phyloP scores from a whole-genome alignment of 768 basidiomycete genomes.

The Cyclocybe cylindracea region DNA sequence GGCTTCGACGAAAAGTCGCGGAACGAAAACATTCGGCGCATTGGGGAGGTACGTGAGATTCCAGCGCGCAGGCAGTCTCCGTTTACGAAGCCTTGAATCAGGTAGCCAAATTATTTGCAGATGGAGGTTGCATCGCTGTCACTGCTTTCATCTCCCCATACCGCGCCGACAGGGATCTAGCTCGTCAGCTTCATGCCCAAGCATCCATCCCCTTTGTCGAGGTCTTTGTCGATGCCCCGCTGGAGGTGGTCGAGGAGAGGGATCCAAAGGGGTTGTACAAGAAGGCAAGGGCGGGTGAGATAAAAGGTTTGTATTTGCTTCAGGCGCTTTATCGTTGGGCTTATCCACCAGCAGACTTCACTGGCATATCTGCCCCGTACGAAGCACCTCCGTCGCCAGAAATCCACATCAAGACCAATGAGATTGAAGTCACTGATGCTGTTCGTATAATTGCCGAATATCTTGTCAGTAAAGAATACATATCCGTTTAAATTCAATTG shows the following conservation, averaged over 20 bases:
- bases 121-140: slow-evolving; percentile 81
- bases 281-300: slow-evolving; percentile 93
- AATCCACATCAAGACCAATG: slow-evolving; percentile 88
- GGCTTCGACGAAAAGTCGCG: slow-evolving; percentile 92
- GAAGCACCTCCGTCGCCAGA: slow-evolving; percentile 86
- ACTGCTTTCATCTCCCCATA: slow-evolving; percentile 99
- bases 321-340: not conserved
- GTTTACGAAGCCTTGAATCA: slow-evolving; percentile 28
- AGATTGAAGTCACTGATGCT: slow-evolving; percentile 74
- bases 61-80: not conserved
- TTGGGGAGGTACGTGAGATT: slow-evolving; percentile 74
- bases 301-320: slow-evolving; percentile 68
- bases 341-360: slow-evolving; percentile 72
- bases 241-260: slow-evolving; percentile 83
- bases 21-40: slow-evolving; percentile 94
- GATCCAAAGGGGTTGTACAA: slow-evolving; percentile 99
- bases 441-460: slow-evolving; percentile 82
- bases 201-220: slow-evolving; percentile 84
- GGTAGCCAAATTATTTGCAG: slow-evolving; percentile 95
- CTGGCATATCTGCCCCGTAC: slow-evolving; percentile 96
- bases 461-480: slow-evolving; percentile 65
- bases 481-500: slow-evolving; percentile 27
- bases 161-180: slow-evolving; percentile 78
- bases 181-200: slow-evolving; percentile 78
- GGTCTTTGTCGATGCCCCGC: slow-evolving; percentile 92